Evolutionary conservation across 768 basidiomycete genomes (phyloP), one percentile per base, ranked within the genome.

Genomic region (Podaxis pistillaris): DNA sequence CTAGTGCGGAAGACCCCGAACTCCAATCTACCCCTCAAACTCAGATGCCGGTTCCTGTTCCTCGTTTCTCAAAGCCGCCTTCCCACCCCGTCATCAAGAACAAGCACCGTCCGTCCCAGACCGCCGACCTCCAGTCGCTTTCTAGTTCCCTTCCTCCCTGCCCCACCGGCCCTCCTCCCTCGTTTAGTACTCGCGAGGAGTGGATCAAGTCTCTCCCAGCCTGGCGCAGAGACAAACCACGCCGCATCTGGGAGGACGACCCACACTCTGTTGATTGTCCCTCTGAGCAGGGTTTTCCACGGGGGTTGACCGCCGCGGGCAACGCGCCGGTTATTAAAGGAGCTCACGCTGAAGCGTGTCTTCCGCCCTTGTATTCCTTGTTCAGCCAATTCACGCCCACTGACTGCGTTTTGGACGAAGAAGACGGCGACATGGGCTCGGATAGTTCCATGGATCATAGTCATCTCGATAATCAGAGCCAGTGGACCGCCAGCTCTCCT

Each of bases 1-100:
- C 64, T 62, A 71, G 80, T 78, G 86, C 78, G 67, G 70, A 71
- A 74, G 79, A 77, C 78, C 73, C 76, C 74, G 69, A 58, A 68
- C 78, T 78, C 77, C 70, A 66, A 71, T 75, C 17, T 74, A 76
- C 72, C 70, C 68, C 72, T 70, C 68, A 68, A 66, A 68, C 79
- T 84, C 89, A 86, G 83, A 93, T 93, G 91, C 91, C 91, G 79
- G 91, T 93, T 81, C 90, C 91, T 67, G 90, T 90, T 69, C 89
- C 88, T 71, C 79, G 79, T 74, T 74, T 80, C 74, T 69, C 79
- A 69, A 86, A 84, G 73, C 79, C 80, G 63, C 75, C 80, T 69
- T 82, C 85, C 60, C 89, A 91, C 69, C 81, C 84, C 56, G 83
- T 90, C 72, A 76, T 82, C 80, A 93, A 93, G 80, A 74, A 75